These are phyloP conservation scores for Tolypocladium guangdongense DNA, from an alignment of 2,329 filamentous ascomycete genomes.

Conservation along the genomic window DNA sequence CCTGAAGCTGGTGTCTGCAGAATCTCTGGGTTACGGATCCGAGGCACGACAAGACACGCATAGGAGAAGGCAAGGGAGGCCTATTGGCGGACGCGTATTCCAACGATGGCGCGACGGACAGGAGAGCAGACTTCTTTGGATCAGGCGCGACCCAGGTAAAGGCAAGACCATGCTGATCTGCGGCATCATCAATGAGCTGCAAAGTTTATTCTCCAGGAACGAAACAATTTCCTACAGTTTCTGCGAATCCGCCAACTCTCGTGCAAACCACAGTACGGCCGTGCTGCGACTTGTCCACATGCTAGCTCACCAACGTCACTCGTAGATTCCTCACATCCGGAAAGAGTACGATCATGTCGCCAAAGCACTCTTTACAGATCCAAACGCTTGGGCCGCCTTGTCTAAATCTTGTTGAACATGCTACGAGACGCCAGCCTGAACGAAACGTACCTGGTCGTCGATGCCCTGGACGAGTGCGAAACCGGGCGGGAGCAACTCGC, in stretches of 20 bases:
- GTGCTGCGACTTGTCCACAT: slow-evolving; percentile 32
- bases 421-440: slow-evolving; percentile 21
- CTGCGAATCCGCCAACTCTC: slow-evolving; percentile 27
- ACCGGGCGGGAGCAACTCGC: slow-evolving; percentile 19
- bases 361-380: slow-evolving; percentile 24
- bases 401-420: slow-evolving; percentile 26
- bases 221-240: slow-evolving; percentile 23
- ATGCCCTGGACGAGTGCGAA: slow-evolving; percentile 35
- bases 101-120: slow-evolving; percentile 11
- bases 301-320: slow-evolving; percentile 21
- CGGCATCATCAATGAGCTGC: slow-evolving; percentile 14
- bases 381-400: slow-evolving; percentile 25
- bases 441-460: slow-evolving; percentile 25
- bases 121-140: slow-evolving; percentile 16
- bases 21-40: neutral
- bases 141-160: slow-evolving; percentile 23
- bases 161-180: slow-evolving; percentile 26
- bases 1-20: neutral
- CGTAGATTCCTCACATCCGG: slow-evolving; percentile 21
- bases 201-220: neutral
- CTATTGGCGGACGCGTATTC: slow-evolving; percentile 19
- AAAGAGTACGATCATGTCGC: slow-evolving; percentile 22
- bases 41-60: slow-evolving; percentile 13
- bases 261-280: slow-evolving; percentile 25
- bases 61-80: neutral